phyloP scores from a whole-genome alignment of 164 flowering plant genomes.

The Umbilicus rupestris region DNA sequence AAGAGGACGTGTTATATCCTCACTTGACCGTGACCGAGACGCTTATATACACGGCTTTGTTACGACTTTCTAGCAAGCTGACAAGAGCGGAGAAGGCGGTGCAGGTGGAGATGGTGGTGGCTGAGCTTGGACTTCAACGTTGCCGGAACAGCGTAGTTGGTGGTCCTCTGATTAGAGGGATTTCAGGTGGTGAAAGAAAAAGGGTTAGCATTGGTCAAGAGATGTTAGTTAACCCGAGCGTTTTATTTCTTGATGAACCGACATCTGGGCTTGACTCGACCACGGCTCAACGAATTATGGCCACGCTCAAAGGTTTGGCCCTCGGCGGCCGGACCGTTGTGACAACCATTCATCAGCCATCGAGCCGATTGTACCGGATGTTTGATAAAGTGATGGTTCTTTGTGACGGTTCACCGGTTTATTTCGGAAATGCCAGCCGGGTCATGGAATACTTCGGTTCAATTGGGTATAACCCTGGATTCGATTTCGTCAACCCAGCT shows the following conservation, averaged over 20 bases:
- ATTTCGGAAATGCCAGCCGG: conserved; percentile 43
- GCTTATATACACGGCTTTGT: conserved; percentile 54
- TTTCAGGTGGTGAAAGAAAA: conserved; percentile 90
- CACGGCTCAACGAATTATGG: conserved; percentile 63
- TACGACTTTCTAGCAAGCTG: conserved; percentile 54
- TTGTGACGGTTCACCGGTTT: conserved; percentile 70
- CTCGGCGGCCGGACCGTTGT: conserved; percentile 70
- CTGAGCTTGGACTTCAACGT: conserved; percentile 56
- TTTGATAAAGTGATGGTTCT: conserved; percentile 75
- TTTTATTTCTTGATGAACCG: conserved; percentile 80
- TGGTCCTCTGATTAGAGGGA: conserved; percentile 57
- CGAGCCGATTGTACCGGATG: conserved; percentile 68
- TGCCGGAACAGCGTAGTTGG: conserved; percentile 58
- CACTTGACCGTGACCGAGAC: conserved; percentile 85
- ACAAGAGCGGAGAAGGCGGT: conserved; percentile 42
- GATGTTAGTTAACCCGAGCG: conserved; percentile 84
- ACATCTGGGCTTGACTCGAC: conserved; percentile 95
- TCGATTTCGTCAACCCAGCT: conserved; percentile 58
- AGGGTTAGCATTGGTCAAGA: conserved; percentile 96
- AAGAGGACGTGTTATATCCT: conserved; percentile 78
- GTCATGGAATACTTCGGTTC: conserved; percentile 66
- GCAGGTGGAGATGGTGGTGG: conserved; percentile 50
- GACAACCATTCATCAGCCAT: conserved; percentile 88
- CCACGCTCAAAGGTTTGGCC: conserved; percentile 52
- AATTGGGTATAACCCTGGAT: conserved; percentile 47